Base-by-base conservation (phyloP, 345 rosid genomes). In the Populus deltoides region DNA sequence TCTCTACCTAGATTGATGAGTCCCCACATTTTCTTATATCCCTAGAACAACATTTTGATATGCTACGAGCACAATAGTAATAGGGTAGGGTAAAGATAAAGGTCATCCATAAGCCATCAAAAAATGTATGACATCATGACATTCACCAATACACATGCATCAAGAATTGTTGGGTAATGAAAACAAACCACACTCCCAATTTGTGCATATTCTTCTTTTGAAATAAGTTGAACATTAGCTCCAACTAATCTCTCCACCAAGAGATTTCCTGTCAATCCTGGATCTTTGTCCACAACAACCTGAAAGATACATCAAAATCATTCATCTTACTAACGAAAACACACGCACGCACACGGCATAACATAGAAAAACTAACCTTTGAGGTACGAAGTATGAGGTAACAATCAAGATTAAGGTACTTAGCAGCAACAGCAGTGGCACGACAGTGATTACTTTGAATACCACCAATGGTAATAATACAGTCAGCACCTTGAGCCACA, bases 381-480 rank as follows among this genome's bases (percentile, higher is more conserved):
- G 97, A 90, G 47, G 97, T 91, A 18, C 94, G 90, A 57, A 92
- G 92, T 36, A 92, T 92, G 53, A 92, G 89, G 85, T 91, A 88
- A 75, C 88, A 81, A 68, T 82, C 88, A 55, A 94, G 97, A 75
- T 89, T 90, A 35, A 94, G 91, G 78, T 91, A 92, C 87, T 88
- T 92, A 17, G 99, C 93, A 9, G 95, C 97, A 7, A 93, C 97
- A 29, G 98, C 89, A 61, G 98, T 89, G 20, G 98, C 94, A 66
- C 98, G 97, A 49, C 98, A 94, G 75, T 94, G 98, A 78, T 95
- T 93, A 82, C 98, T 95, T 82, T 95, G 97, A 68, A 95, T 93
- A 55, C 96, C 99, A 11, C 99, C 99, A 59, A 92, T 88, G 7
- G 97, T 93, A 68, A 93, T 86, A 55, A 93, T 80, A 25, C 97